Percentiles rank a stretch among this genome's conserved stretches.
Conservation (phyloP, 2,329 filamentous ascomycete species). For the Aspergillus fumigatus region DNA sequence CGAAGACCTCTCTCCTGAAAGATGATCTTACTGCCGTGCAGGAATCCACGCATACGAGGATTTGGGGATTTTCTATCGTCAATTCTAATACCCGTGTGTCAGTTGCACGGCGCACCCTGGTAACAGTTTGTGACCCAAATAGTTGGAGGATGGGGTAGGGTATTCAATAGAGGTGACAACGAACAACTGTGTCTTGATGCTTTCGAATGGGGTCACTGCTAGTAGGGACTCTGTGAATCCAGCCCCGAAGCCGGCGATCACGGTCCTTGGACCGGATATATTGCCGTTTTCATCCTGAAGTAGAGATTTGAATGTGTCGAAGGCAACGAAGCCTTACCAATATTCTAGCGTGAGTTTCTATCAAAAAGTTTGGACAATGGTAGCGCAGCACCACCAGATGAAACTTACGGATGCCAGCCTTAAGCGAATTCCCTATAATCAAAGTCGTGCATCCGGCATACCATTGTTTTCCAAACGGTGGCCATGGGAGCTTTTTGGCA, state of each 20-base stretch:
- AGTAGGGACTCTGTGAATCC: conserved; percentile 90
- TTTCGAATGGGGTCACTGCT: conserved; percentile 94
- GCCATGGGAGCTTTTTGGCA: conserved; percentile 87
- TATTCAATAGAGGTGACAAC: conserved; percentile 19
- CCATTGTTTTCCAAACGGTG: conserved; percentile 89
- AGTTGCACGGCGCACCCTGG: neutral
- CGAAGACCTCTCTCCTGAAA: conserved; percentile 79
- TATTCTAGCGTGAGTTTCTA: neutral
- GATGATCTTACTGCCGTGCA: conserved; percentile 85
- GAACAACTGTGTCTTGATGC: conserved; percentile 92
- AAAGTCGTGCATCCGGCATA: conserved; percentile 96
- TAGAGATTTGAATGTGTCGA: conserved; percentile 85
- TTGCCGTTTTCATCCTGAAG: conserved; percentile 81
- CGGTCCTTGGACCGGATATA: conserved; percentile 83
- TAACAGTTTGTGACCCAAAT: neutral
- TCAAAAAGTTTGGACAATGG: neutral
- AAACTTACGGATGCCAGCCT: conserved; percentile 82
- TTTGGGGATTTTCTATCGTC: conserved; percentile 86
- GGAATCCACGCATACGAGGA: conserved; percentile 84
- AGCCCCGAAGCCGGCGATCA: conserved; percentile 89
- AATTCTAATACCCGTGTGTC: conserved; percentile 54
- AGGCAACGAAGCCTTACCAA: conserved; percentile 75
- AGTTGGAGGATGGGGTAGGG: neutral
- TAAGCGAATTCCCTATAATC: conserved; percentile 93
- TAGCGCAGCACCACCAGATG: neutral